Evolutionary conservation across 1,284 basidiomycete species (phyloP).

Genomic region (Puccinia novopanici): DNA sequence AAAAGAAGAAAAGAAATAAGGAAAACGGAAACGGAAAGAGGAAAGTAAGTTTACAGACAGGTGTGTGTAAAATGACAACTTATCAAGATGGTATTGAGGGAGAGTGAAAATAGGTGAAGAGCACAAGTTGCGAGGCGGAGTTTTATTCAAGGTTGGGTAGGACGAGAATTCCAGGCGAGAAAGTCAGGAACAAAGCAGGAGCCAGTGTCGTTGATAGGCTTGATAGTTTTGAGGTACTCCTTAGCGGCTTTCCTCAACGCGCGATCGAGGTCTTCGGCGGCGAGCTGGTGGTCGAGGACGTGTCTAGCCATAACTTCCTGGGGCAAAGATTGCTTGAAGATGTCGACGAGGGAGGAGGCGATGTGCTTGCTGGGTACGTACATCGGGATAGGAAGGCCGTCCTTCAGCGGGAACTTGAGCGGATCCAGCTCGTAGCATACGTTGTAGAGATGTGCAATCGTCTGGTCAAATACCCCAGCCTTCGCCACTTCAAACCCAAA

Average conservation of each 20-base stretch:
- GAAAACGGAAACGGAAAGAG: too few species aligned
- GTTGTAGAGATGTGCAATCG: slow-evolving; percentile 33
- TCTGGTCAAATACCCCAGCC: slow-evolving; percentile 23
- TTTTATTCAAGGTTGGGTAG: not conserved
- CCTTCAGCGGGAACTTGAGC: slow-evolving; percentile 30
- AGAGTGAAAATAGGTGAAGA: too few species aligned
- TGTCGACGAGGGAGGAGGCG: slow-evolving; percentile 2
- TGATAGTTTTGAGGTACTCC: slow-evolving; percentile 37
- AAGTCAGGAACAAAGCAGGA: not conserved
- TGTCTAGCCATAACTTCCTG: slow-evolving; percentile 30
- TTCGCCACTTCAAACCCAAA: slow-evolving; percentile 20
- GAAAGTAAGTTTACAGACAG: too few species aligned
- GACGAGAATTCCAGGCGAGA: not conserved
- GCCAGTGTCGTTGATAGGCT: slow-evolving; percentile 1
- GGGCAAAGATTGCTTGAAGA: slow-evolving; percentile 29
- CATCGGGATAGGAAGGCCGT: slow-evolving; percentile 3
- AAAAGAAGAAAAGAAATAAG: too few species aligned
- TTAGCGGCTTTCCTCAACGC: slow-evolving; percentile 43
- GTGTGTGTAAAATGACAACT: too few species aligned
- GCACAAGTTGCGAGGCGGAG: too few species aligned
- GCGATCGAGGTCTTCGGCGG: slow-evolving; percentile 42
- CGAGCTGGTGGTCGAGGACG: slow-evolving; percentile 24
- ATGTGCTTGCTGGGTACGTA: slow-evolving; percentile 17
- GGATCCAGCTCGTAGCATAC: slow-evolving; percentile 31
- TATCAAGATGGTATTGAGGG: too few species aligned